A percentile compares a stretch with the other conserved stretches of the same genome.
phyloP scores from a whole-genome alignment of 768 basidiomycete genomes.

The Naganishia vishniacii region DNA sequence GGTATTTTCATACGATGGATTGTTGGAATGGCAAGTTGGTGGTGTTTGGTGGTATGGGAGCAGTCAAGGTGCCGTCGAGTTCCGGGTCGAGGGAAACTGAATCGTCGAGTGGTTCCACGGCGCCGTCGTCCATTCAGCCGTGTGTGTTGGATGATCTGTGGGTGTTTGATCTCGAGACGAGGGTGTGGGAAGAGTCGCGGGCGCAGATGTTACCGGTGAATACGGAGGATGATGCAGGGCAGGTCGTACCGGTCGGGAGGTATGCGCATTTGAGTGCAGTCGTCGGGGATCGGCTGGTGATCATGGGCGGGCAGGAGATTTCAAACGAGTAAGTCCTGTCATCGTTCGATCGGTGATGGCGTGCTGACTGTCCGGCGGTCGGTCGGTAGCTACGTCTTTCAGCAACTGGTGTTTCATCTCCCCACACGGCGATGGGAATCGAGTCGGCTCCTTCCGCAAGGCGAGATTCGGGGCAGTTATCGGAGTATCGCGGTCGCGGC shows the following conservation, averaged over 20 bases:
- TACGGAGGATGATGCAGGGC: background rate
- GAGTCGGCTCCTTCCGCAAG: constrained; percentile 38
- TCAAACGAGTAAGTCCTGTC: constrained; percentile 59
- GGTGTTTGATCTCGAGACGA: constrained; percentile 69
- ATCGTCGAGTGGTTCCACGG: too few relatives aligned
- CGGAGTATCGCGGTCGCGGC: constrained; percentile 80
- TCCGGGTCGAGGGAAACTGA: constrained; percentile 57
- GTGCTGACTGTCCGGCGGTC: background rate
- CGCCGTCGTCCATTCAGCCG: constrained; percentile 53
- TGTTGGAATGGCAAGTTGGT: constrained; percentile 85
- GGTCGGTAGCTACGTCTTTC: constrained; percentile 4
- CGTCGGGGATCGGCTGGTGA: constrained; percentile 72
- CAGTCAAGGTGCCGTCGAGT: constrained; percentile 37
- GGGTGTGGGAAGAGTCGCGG: constrained; percentile 55
- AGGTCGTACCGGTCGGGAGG: constrained; percentile 65
- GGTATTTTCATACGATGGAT: constrained; percentile 94
- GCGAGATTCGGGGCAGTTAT: constrained; percentile 93
- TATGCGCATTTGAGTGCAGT: constrained; percentile 92
- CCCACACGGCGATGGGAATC: constrained; percentile 35
- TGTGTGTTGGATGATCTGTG: constrained; percentile 90
- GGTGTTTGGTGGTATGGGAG: constrained; percentile 92
- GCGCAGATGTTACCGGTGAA: too few relatives aligned
- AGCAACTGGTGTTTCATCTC: background rate
- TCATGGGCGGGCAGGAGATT: constrained; percentile 94
- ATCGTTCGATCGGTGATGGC: too few relatives aligned